A percentile compares a stretch with the other conserved stretches of the same genome.
Conservation (phyloP, 805 yeast genomes). For the Candida railenensis region DNA sequence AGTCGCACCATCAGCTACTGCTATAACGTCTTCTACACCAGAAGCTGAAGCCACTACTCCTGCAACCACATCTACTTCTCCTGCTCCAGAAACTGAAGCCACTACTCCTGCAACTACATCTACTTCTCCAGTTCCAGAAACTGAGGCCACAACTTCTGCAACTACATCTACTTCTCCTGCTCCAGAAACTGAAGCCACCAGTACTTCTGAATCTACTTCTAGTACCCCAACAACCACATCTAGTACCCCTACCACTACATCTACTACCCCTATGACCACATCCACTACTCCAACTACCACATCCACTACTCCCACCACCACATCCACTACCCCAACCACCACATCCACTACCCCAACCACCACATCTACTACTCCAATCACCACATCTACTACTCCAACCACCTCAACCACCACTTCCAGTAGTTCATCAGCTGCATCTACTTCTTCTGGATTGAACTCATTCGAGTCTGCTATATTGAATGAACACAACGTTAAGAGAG, state of each 20-base stretch:
- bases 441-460: constrained; percentile 13
- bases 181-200: constrained; percentile 4
- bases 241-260: constrained; percentile 9
- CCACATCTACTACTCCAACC: constrained; percentile 12
- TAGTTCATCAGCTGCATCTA: constrained; percentile 11
- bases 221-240: constrained; percentile 8
- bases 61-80: constrained; percentile 6
- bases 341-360: constrained; percentile 10
- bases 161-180: not conserved
- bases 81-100: constrained; percentile 8
- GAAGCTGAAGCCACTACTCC: constrained; percentile 9
- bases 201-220: constrained; percentile 7
- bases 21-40: constrained; percentile 9
- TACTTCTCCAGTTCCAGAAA: constrained; percentile 8
- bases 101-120: constrained; percentile 10
- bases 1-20: constrained; percentile 5
- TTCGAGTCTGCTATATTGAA: constrained; percentile 30
- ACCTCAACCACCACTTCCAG: constrained; percentile 12
- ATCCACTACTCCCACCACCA: constrained; percentile 1
- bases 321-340: constrained; percentile 9
- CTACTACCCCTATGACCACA: constrained; percentile 10
- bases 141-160: constrained; percentile 10
- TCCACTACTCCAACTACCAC: constrained; percentile 9
- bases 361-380: constrained; percentile 8
- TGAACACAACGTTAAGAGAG: constrained; percentile 39